These are phyloP conservation scores for Coffea humblotiana DNA, from an alignment of 305 asterid genomes.

Conservation along the genomic window DNA sequence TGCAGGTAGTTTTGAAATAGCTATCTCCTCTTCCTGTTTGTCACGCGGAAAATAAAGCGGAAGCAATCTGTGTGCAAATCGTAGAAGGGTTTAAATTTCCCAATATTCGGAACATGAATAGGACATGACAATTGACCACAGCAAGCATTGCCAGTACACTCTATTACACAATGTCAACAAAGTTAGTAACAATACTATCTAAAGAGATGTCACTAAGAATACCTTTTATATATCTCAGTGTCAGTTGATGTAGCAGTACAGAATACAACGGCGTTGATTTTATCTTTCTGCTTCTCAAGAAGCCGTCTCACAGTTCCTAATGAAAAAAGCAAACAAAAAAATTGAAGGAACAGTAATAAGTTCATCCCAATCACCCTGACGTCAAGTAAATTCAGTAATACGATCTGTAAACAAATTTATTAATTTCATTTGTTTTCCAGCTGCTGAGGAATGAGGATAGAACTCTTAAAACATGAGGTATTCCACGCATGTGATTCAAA, in stretches of 20 bases:
- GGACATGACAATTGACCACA: background rate
- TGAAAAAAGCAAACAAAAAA: constrained; percentile 22
- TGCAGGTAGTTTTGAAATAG: constrained; percentile 74
- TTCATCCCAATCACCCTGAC: background rate
- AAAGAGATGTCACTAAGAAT: constrained; percentile 11
- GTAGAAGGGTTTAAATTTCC: background rate
- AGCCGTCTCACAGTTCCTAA: constrained; percentile 90
- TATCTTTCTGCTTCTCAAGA: constrained; percentile 86
- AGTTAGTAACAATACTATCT: constrained; percentile 12
- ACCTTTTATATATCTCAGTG: constrained; percentile 93
- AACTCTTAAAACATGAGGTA: too few relatives aligned
- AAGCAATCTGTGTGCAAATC: constrained; percentile 55
- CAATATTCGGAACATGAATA: constrained; percentile 9
- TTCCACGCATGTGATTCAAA: background rate
- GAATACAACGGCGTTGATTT: constrained; percentile 67
- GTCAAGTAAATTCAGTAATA: background rate
- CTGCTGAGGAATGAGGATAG: constrained; percentile 10
- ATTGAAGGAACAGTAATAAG: background rate
- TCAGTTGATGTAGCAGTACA: constrained; percentile 74
- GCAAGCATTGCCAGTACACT: background rate
- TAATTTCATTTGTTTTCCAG: background rate
- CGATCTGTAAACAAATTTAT: background rate
- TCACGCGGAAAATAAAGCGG: constrained; percentile 93
- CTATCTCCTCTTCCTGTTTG: constrained; percentile 76
- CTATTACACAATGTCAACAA: constrained; percentile 4